A percentile compares a stretch with the other conserved stretches of the same genome.
Evolutionary conservation across 345 rosid genomes (phyloP).

Genomic region (Lagerstroemia speciosa): DNA sequence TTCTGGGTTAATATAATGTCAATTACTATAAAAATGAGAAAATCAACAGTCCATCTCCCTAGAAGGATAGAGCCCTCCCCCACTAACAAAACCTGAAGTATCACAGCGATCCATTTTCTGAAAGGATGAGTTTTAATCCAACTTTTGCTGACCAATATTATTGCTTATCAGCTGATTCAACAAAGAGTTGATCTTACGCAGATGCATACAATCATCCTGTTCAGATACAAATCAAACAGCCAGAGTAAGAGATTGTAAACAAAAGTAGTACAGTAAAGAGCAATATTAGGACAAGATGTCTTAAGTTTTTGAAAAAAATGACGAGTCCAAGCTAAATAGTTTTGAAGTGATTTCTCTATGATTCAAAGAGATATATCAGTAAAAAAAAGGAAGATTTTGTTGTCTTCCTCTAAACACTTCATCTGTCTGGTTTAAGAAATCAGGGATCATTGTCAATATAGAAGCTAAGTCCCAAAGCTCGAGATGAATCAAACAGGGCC

Average conservation of each 20-base stretch:
- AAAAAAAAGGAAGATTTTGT: neutral
- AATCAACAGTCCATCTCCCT: conserved; percentile 32
- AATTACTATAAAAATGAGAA: conserved; percentile 36
- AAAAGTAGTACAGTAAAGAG: neutral
- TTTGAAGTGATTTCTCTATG: neutral
- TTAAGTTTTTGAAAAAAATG: neutral
- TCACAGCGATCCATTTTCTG: conserved; percentile 51
- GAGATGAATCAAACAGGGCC: no score
- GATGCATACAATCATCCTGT: conserved; percentile 1
- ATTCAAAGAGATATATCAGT: neutral
- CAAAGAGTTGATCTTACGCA: neutral
- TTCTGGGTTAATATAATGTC: conserved; percentile 42
- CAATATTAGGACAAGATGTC: neutral
- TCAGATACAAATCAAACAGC: neutral
- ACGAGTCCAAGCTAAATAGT: neutral
- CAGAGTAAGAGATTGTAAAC: neutral
- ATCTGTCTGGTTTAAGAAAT: neutral
- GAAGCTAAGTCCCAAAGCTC: no score
- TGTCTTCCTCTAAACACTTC: neutral
- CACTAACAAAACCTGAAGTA: conserved; percentile 96
- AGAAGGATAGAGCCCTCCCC: conserved; percentile 33
- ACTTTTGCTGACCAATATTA: neutral
- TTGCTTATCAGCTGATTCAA: neutral
- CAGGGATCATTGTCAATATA: neutral
- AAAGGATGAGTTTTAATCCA: neutral